Evolutionary conservation across 768 basidiomycete genomes (phyloP).

Genomic region (Psilocybe cubensis): DNA sequence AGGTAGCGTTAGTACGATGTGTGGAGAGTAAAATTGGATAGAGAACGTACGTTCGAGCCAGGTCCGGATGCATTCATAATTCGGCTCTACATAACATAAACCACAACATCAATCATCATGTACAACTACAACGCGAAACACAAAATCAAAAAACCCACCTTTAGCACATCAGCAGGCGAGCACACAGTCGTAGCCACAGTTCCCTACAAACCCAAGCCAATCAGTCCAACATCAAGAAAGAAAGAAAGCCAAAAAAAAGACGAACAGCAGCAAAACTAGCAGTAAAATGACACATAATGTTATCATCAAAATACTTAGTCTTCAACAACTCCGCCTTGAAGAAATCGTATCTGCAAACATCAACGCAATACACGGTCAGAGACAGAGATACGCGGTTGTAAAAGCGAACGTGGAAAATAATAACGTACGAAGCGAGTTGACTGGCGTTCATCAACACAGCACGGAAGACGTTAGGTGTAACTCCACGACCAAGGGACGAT

Average conservation of each 20-base stretch:
- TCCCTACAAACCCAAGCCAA: conserved; percentile 45
- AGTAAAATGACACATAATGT: conserved; percentile 81
- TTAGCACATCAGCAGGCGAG: conserved; percentile 87
- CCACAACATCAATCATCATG: no score
- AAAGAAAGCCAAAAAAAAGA: conserved; percentile 11
- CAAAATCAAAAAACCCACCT: conserved; percentile 45
- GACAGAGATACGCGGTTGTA: no score
- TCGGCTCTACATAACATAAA: conserved; percentile 56
- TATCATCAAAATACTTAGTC: conserved; percentile 75
- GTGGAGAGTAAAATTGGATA: background rate
- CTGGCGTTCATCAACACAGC: conserved; percentile 90
- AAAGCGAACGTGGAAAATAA: background rate
- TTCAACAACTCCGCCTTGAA: conserved; percentile 86
- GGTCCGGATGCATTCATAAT: conserved; percentile 91
- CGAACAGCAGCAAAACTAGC: conserved; percentile 86
- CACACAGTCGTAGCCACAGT: conserved; percentile 90
- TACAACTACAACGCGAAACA: no score
- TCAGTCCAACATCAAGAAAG: background rate
- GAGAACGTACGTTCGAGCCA: conserved; percentile 65
- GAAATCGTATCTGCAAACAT: conserved; percentile 73
- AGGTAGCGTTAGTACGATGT: background rate
- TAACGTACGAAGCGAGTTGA: conserved; percentile 85
- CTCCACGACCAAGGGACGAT: conserved; percentile 75
- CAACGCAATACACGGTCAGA: background rate
- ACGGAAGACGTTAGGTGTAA: conserved; percentile 85